Conservation (phyloP, 1,284 basidiomycete species). For the Farysia itapuensis region DNA sequence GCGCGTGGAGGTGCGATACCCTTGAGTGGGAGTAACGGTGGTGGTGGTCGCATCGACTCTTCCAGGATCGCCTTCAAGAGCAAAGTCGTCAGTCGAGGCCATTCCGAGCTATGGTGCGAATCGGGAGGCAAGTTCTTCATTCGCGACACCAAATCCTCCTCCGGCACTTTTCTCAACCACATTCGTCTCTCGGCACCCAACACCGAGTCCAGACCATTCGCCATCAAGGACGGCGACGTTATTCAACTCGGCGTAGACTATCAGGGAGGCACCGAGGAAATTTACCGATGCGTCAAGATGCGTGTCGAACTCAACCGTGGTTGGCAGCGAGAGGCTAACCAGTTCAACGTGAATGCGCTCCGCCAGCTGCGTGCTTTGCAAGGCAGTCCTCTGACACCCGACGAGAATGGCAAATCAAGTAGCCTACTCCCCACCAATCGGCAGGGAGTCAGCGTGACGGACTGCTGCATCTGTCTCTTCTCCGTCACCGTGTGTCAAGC, state of each 20-base stretch:
- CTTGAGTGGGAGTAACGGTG: conserved; percentile 65
- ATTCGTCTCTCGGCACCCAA: conserved; percentile 82
- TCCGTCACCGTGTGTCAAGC: conserved; percentile 91
- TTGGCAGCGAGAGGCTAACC: conserved; percentile 84
- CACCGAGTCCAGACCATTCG: conserved; percentile 71
- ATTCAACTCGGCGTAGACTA: conserved; percentile 96
- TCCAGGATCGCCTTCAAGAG: conserved; percentile 79
- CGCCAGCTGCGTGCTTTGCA: conserved; percentile 78
- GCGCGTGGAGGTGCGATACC: conserved; percentile 34
- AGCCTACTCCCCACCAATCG: conserved; percentile 35
- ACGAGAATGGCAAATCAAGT: conserved; percentile 14
- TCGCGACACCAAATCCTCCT: conserved; percentile 84
- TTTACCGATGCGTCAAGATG: conserved; percentile 97
- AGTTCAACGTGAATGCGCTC: conserved; percentile 86
- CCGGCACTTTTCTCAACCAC: conserved; percentile 95
- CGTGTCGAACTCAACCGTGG: conserved; percentile 78
- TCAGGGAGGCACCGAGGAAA: conserved; percentile 94
- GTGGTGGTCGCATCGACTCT: conserved; percentile 46
- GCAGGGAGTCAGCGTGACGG: conserved; percentile 49
- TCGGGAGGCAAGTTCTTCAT: conserved; percentile 74
- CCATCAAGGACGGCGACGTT: conserved; percentile 89
- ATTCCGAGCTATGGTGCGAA: conserved; percentile 90
- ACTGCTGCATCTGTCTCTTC: conserved; percentile 68
- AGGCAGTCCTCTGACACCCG: conserved; percentile 33
- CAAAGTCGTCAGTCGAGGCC: conserved; percentile 90